Evolutionary conservation across 192 early-diverging fungal species (phyloP), one percentile per base, ranked within the genome.

Genomic region (Mortierella claussenii): DNA sequence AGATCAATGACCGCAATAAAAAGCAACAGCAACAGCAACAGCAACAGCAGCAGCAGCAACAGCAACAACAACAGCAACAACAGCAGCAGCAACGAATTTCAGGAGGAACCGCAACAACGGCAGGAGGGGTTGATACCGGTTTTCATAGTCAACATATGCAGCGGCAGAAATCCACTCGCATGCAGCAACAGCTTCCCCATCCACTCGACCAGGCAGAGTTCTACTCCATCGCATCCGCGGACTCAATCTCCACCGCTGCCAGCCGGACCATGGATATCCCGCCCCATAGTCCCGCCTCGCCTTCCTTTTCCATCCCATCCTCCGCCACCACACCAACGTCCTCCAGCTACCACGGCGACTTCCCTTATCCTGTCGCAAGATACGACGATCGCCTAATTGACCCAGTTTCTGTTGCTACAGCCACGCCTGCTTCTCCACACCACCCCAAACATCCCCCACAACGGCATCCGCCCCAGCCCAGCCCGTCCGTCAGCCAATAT

Each of bases 261-360:
- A 58, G 26, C 24, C 51, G 59, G 10, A 47, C 31, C 8, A 12
- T 52, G 3, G 59, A 69, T 51, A 28, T 49, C 15, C 24, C 40
- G 7, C 68, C 59, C 9, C 57, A 69, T 7, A 69, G 68, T 34
- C 68, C 68, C 3, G 15, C 58, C 21, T 69, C 68, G 3, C 68
- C 68, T 42, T 69, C 68, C 15, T 69, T 69, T 44, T 69, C 68
- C 28, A 69, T 60, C 48, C 68, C 68, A n/a, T 69, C 68, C 32
- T 61, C 68, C 40, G 68, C 68, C 18, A 61, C 68, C 26, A 69
- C 68, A 3, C 68, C 68, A 4, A 69, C 68, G 3, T 69, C 68
- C 9, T 23, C 43, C 31, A 52, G 24, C 33, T 69, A 69, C n/a
- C 33, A 59, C 9, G 58, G 44, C 44, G 68, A 69, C 45, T 10